Evolutionary conservation across 768 basidiomycete species (phyloP).

Genomic region (Boletus subparvulus): DNA sequence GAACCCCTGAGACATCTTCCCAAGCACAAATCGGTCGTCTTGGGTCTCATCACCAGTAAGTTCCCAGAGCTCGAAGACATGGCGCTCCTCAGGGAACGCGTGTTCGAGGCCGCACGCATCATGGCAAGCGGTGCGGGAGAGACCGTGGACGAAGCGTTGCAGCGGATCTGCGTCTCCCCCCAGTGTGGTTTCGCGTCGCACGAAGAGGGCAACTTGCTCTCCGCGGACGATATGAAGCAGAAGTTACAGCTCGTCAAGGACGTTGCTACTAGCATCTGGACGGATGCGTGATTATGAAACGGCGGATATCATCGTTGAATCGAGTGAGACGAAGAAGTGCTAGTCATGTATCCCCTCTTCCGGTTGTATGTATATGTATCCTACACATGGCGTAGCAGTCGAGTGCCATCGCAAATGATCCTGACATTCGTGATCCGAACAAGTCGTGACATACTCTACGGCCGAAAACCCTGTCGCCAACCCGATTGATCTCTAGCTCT

Average conservation of each 20-base stretch:
- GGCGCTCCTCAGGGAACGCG: conserved; percentile 38
- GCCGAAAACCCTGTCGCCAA: background rate
- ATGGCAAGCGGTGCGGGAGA: conserved; percentile 40
- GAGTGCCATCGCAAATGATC: background rate
- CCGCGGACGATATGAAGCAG: conserved; percentile 34
- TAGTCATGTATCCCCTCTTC: background rate
- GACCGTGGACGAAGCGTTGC: conserved; percentile 38
- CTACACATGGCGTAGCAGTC: background rate
- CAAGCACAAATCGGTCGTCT: conserved; percentile 39
- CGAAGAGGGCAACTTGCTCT: conserved; percentile 43
- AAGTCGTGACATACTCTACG: background rate
- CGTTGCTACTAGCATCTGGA: conserved; percentile 40
- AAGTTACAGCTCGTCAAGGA: conserved; percentile 33
- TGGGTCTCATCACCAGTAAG: conserved; percentile 47
- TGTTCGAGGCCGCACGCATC: conserved; percentile 43
- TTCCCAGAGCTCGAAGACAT: conserved; percentile 44
- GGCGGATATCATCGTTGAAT: background rate
- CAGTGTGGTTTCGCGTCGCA: conserved; percentile 54
- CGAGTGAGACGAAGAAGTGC: background rate
- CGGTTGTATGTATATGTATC: background rate
- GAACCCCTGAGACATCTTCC: conserved; percentile 34
- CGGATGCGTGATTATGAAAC: conserved; percentile 13
- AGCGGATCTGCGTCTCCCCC: conserved; percentile 44
- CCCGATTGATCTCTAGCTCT: background rate
- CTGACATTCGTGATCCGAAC: background rate